Base-by-base conservation (phyloP, 1,139 yeast genomes). In the Saccharomyces hybrid region DNA sequence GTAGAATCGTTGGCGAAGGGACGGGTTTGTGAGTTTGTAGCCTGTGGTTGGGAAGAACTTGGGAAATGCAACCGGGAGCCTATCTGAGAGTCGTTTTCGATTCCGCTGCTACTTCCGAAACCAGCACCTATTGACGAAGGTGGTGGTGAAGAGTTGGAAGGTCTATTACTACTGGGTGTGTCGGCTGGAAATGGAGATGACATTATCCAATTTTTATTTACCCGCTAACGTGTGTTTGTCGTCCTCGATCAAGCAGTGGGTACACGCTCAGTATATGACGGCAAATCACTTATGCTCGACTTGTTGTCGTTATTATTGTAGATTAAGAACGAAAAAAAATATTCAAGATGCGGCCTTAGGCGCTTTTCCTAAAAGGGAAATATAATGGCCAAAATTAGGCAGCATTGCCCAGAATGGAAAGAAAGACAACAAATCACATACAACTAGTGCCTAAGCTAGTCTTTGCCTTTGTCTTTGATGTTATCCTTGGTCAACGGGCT, bases 81-180 rank as follows among this genome's bases (percentile, higher is more conserved):
- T n/a, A 54, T 49, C 47, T 63, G 61, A 4, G 64, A 58, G 27
- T 64, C 69, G 41, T 61, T 24, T 24, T 65, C 68, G 44, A 63
- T 55, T 7, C 62, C 67, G 32, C 63, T 61, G 52, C 65, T 62
- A 51, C 66, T 65, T n/a, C 66, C 70, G 53, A 61, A 65, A 7
- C 63, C 62, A 11, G 63, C 67, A 21, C 70, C 70, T 28, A 67
- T 54, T 1, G 73, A 70, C 3, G 73, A 69, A 5, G 72, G 70
- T 14, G 71, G 71, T 4, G 67, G 68, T 8, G 72, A 66, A 7
- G 71, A 67, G 48, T 62, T 61, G 3, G 62, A 58, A 11, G 60
- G 61, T 49, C 64, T 57, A 34, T 56, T 60, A 31, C 59, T 58
- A 9, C 56, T 54, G 12, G 58, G 59, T 21, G 58, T 55, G 48